Percentiles rank a stretch among this genome's conserved stretches.
Conservation (phyloP, 2,329 filamentous ascomycete species). For the Fusarium torulosum region DNA sequence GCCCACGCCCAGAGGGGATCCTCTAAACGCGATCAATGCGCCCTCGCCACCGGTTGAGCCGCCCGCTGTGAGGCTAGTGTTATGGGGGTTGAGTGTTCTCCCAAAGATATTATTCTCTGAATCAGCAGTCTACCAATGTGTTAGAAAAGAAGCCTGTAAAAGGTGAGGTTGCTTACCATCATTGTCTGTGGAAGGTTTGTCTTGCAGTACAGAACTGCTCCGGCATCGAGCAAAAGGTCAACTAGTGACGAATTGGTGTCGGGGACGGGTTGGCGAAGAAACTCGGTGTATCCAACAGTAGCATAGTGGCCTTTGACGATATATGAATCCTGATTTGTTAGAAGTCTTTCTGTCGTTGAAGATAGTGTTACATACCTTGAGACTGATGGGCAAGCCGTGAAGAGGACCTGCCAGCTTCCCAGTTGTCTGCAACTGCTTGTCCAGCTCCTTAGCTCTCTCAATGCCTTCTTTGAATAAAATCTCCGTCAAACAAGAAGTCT, state of each 20-base stretch:
- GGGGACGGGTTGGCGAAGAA: slow-evolving; percentile 40
- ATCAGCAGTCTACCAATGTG: slow-evolving; percentile 39
- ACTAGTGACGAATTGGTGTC: slow-evolving; percentile 44
- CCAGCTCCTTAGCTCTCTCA: slow-evolving; percentile 27
- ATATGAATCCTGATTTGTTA: slow-evolving; percentile 44
- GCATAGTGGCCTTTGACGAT: slow-evolving; percentile 41
- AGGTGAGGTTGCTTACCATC: slow-evolving; percentile 58
- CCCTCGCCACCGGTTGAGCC: slow-evolving; percentile 48
- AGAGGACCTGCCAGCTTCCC: slow-evolving; percentile 40
- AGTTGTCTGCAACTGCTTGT: slow-evolving; percentile 38
- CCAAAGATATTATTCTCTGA: slow-evolving; percentile 57
- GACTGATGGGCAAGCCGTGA: slow-evolving; percentile 42
- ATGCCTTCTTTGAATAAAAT: slow-evolving; percentile 39
- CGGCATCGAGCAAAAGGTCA: slow-evolving; percentile 42
- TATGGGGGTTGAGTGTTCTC: slow-evolving; percentile 46
- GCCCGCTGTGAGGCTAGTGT: slow-evolving; percentile 52
- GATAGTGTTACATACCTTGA: slow-evolving; percentile 23
- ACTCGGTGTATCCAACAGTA: slow-evolving; percentile 46
- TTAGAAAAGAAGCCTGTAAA: background rate
- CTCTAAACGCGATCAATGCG: slow-evolving; percentile 41
- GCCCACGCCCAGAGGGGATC: slow-evolving; percentile 44
- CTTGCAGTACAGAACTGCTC: slow-evolving; percentile 54
- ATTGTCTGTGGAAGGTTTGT: slow-evolving; percentile 71
- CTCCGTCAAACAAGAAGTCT: slow-evolving; percentile 43
- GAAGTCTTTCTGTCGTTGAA: rapidly evolving